Evolutionary conservation across 78 protist genomes (phyloP).

Genomic region (Trichosphaerium sp.): DNA sequence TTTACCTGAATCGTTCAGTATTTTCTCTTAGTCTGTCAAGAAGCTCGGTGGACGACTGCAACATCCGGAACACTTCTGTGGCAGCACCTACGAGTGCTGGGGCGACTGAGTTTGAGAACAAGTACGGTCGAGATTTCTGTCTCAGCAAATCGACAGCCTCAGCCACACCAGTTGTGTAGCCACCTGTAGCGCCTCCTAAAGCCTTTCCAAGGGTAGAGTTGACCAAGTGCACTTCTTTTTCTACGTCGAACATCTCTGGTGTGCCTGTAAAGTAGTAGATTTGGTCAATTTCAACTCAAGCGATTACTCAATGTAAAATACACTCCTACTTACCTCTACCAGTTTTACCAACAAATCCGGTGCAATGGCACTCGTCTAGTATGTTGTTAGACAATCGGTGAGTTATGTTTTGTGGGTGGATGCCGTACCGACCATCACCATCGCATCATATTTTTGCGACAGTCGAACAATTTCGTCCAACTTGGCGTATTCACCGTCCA

Average conservation of each 20-base stretch:
- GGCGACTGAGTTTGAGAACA: slow-evolving; percentile 64
- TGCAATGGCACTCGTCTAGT: slow-evolving; percentile 78
- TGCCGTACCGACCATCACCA: slow-evolving; percentile 47
- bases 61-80: slow-evolving; percentile 14
- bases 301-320: background rate
- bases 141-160: slow-evolving; percentile 51
- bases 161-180: slow-evolving; percentile 58
- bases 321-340: slow-evolving; percentile 53
- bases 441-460: slow-evolving; percentile 47
- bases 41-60: background rate
- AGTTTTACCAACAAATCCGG: slow-evolving; percentile 59
- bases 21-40: slow-evolving; percentile 11
- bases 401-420: too few species aligned
- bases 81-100: slow-evolving; percentile 65
- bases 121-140: slow-evolving; percentile 61
- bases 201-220: slow-evolving; percentile 74
- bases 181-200: slow-evolving; percentile 67
- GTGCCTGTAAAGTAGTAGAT: slow-evolving; percentile 13
- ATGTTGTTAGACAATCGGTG: too few species aligned
- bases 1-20: slow-evolving; percentile 47
- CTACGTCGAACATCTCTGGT: slow-evolving; percentile 14
- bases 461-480: slow-evolving; percentile 47
- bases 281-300: background rate
- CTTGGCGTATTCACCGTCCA: slow-evolving; percentile 85
- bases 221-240: slow-evolving; percentile 42